Base-by-base conservation (phyloP, 106 monocot genomes). In the Allium fistulosum region DNA sequence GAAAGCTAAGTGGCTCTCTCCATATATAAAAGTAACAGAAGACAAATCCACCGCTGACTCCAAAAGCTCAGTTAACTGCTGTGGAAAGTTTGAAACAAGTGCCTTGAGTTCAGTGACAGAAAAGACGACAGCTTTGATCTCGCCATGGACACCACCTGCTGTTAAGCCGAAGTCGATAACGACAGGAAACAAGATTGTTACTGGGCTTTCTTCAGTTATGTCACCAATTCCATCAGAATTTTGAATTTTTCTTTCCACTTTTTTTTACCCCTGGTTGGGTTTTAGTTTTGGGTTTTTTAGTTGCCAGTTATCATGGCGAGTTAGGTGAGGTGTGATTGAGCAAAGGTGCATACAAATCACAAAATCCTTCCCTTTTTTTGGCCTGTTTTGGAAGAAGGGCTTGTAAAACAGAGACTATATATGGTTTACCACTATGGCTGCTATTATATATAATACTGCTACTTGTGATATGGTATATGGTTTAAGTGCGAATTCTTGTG, bases 1-100 rank as follows among this genome's bases (percentile, higher is more conserved):
- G 75, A 63, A 66, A 48, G 67, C 86, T 37, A 86, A 87, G 59
- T 91, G 91, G 91, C 81, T 91, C 49, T 62, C 86, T 49, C 62
- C 81, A 3, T 59, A 65, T 69, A 57, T 45, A 10, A 26, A 57
- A 12, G n/a, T 9, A 22, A 16, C 57, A 46, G 14, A 10, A 12
- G 27, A n/a, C 17, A 28, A 37, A 46, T 45, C 68, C 16, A 14
- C 6, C 15, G 45, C 8, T 17, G 11, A 53, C 10, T 14, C 0
- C 11, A 15, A 9, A 7, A 48, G 46, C 37, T 37, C 67, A 51
- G 53, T 67, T 10, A 67, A 67, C 37, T 67, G 51, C 8, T 16
- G 53, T 53, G 67, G 67, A 49, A 53, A 67, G 53, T 67, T 53
- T 37, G 26, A 12, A 18, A 53, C 37, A 53, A 12, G 67, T 5